Percentiles rank a stretch among this genome's conserved stretches.
phyloP scores from a whole-genome alignment of 768 basidiomycete species.

The Cyathus striatus region DNA sequence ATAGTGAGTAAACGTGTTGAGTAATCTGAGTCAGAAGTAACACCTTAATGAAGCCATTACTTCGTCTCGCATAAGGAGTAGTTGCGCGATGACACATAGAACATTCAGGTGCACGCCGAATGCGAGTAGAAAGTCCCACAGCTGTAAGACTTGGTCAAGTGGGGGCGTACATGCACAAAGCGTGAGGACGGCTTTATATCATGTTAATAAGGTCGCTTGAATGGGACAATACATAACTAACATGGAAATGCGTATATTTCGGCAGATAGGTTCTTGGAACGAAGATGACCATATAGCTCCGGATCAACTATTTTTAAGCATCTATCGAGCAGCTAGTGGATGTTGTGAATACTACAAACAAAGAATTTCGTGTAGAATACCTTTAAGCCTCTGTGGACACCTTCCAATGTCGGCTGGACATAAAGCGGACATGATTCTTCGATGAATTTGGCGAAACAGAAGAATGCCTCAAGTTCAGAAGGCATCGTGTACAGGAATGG shows the following conservation, averaged over 20 bases:
- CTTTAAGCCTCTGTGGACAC: conserved; percentile 92
- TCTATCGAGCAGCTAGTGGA: conserved; percentile 76
- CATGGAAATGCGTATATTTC: conserved; percentile 98
- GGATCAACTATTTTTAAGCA: conserved; percentile 91
- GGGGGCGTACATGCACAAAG: conserved; percentile 97
- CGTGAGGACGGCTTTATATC: conserved; percentile 68
- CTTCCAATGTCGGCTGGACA: conserved; percentile 92
- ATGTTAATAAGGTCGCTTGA: background rate
- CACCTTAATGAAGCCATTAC: conserved; percentile 87
- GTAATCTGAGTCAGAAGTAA: conserved; percentile 12
- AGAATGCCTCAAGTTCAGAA: conserved; percentile 97
- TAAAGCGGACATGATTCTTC: conserved; percentile 95
- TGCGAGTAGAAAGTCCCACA: conserved; percentile 97
- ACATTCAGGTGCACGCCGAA: conserved; percentile 97
- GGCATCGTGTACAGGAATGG: conserved; percentile 98
- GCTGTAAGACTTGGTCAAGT: conserved; percentile 85
- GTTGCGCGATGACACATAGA: conserved; percentile 93
- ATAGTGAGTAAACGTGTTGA: background rate
- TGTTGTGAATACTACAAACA: background rate
- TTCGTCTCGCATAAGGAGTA: conserved; percentile 84
- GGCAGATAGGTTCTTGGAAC: conserved; percentile 88
- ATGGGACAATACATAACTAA: conserved; percentile 30
- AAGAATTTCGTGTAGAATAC: conserved; percentile 34
- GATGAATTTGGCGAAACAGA: conserved; percentile 94
- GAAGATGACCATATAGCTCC: conserved; percentile 74